Conservation (phyloP, 1,139 yeast genomes). For the Wickerhamomyces sp. region DNA sequence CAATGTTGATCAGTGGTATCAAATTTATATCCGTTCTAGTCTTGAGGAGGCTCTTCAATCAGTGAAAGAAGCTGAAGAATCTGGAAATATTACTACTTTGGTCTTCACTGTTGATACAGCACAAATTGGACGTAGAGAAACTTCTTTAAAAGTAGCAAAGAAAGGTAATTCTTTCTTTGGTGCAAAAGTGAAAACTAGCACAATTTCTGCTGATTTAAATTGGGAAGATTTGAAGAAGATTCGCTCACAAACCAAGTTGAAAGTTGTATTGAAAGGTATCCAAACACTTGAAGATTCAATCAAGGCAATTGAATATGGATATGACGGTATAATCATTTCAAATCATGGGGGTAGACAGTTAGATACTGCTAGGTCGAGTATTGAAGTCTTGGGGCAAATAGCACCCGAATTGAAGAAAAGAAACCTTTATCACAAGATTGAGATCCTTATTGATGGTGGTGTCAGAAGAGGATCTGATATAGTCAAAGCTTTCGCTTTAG, state of each 20-base stretch:
- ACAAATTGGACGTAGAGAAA: slow-evolving; percentile 55
- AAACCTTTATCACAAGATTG: slow-evolving; percentile 35
- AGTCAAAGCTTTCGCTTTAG: slow-evolving; percentile 59
- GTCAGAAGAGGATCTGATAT: slow-evolving; percentile 64
- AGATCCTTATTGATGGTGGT: slow-evolving; percentile 58
- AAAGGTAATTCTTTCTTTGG: slow-evolving; percentile 17
- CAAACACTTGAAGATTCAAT: slow-evolving; percentile 52
- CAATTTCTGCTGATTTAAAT: slow-evolving; percentile 23
- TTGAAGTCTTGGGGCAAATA: slow-evolving; percentile 51
- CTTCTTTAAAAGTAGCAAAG: slow-evolving; percentile 28
- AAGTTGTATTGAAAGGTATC: slow-evolving; percentile 53
- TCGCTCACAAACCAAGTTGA: slow-evolving; percentile 41
- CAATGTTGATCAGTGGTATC: slow-evolving; percentile 11
- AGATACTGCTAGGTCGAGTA: slow-evolving; percentile 51
- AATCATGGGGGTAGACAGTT: slow-evolving; percentile 65
- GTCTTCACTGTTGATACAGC: slow-evolving; percentile 68
- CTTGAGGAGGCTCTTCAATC: neutral
- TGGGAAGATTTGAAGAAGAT: slow-evolving; percentile 35
- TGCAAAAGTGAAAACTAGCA: slow-evolving; percentile 2
- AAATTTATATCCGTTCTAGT: slow-evolving; percentile 6
- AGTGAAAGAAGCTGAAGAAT: slow-evolving; percentile 30
- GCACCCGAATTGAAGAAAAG: slow-evolving; percentile 43
- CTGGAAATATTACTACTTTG: slow-evolving; percentile 39
- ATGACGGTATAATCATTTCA: slow-evolving; percentile 52
- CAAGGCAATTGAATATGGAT: slow-evolving; percentile 42